Conservation (phyloP, 345 rosid genomes). For the Eucalyptus erythrocorys region DNA sequence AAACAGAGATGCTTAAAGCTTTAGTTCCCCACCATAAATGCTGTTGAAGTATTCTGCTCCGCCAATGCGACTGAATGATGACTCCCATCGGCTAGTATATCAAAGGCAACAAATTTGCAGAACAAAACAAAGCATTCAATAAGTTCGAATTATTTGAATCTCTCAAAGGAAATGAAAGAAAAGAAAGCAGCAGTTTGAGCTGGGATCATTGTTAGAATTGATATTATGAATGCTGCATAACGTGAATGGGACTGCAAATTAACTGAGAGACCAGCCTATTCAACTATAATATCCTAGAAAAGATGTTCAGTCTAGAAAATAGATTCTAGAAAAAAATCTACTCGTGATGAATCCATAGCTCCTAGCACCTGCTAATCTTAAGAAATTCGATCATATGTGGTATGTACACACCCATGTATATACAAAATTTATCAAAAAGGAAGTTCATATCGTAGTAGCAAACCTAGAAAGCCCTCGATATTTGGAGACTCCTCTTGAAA, state of each 20-base stretch:
- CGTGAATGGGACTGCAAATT: not conserved
- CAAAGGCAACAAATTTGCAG: not conserved
- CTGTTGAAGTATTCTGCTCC: conserved; percentile 76
- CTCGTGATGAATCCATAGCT: not conserved
- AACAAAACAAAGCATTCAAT: not conserved
- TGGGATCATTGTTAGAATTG: not conserved
- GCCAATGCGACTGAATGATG: conserved; percentile 63
- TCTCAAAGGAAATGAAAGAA: not conserved
- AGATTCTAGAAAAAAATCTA: not conserved
- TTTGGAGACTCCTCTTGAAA: conserved; percentile 89
- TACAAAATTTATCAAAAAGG: not conserved
- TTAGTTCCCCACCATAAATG: conserved; percentile 47
- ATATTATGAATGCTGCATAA: not conserved
- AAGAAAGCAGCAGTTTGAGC: not conserved
- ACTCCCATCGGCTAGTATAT: conserved; percentile 69
- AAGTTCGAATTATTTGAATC: not conserved
- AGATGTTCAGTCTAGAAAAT: not conserved
- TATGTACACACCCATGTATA: not conserved
- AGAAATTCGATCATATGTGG: not conserved
- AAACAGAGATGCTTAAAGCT: not conserved
- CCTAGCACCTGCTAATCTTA: not conserved
- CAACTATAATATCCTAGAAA: not conserved
- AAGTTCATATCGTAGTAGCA: not conserved
- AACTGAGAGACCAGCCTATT: not conserved
- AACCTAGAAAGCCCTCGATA: conserved; percentile 96